Percentiles rank a stretch among this genome's conserved stretches.
Conservation (phyloP, 2,329 filamentous ascomycete genomes). For the Calonectria fujianensis region DNA sequence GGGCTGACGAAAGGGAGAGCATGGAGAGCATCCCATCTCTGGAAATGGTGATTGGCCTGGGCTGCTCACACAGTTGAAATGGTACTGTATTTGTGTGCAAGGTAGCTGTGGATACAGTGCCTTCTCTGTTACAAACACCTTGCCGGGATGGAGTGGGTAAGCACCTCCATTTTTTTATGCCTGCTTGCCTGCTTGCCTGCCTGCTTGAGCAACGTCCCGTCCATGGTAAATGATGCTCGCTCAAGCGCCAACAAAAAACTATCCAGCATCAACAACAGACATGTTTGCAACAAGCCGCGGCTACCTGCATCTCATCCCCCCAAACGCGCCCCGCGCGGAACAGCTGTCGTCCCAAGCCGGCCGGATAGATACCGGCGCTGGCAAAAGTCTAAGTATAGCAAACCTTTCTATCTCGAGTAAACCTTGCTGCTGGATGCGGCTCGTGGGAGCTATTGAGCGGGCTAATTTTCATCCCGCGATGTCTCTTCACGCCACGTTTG, state of each 20-base stretch:
- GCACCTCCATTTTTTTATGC: slow-evolving; percentile 20
- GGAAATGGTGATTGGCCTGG: slow-evolving; percentile 7
- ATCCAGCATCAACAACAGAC: background rate
- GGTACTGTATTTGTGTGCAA: slow-evolving; percentile 13
- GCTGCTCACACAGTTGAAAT: slow-evolving; percentile 1
- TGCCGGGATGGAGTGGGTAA: slow-evolving; percentile 6
- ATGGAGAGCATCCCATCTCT: slow-evolving; percentile 34
- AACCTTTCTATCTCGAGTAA: slow-evolving; percentile 28
- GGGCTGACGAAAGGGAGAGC: slow-evolving; percentile 20
- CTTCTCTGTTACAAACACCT: slow-evolving; percentile 5
- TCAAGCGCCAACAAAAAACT: slow-evolving; percentile 15
- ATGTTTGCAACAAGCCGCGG: background rate
- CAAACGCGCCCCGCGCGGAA: background rate
- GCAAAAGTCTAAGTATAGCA: slow-evolving; percentile 24
- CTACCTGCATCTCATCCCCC: background rate
- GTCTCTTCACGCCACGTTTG: slow-evolving; percentile 1
- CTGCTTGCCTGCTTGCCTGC: slow-evolving; percentile 3
- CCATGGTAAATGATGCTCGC: slow-evolving; percentile 19
- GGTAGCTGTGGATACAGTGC: slow-evolving; percentile 32
- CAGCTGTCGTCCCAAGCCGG: background rate
- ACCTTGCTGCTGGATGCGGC: slow-evolving; percentile 25
- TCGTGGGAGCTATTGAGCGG: slow-evolving; percentile 12
- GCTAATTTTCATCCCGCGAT: slow-evolving; percentile 11
- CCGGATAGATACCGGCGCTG: slow-evolving; percentile 20
- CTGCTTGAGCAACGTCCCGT: background rate